A percentile compares a stretch with the other conserved stretches of the same genome.
Conservation (phyloP, 2,329 filamentous ascomycete species). For the Penicillium expansum region DNA sequence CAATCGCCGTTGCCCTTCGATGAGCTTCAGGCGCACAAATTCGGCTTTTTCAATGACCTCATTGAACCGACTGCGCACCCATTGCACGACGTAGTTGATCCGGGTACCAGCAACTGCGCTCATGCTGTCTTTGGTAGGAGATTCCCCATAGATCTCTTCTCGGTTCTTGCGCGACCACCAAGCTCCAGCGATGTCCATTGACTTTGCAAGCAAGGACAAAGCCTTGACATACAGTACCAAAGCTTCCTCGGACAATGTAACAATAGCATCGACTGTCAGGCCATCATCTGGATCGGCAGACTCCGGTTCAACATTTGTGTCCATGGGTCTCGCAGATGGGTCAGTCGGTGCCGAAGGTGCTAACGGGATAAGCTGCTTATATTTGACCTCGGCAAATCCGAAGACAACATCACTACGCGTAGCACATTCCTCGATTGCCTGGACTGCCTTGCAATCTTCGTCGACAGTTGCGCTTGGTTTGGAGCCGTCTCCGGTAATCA, state of each 20-base stretch:
- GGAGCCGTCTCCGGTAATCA: constrained; percentile 59
- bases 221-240: constrained; percentile 96
- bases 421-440: constrained; percentile 85
- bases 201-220: constrained; percentile 81
- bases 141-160: constrained; percentile 55
- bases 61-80: constrained; percentile 92
- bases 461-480: constrained; percentile 63
- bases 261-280: constrained; percentile 79
- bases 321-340: constrained; percentile 27
- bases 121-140: constrained; percentile 44
- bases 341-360: constrained; percentile 62
- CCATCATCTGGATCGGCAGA: constrained; percentile 59
- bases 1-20: constrained; percentile 79
- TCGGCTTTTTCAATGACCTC: constrained; percentile 96
- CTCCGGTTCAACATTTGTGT: constrained; percentile 44
- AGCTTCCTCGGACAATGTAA: constrained; percentile 88
- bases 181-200: constrained; percentile 88
- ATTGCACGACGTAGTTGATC: constrained; percentile 92
- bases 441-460: constrained; percentile 75
- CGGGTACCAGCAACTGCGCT: constrained; percentile 60
- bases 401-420: constrained; percentile 94
- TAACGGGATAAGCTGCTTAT: constrained; percentile 89
- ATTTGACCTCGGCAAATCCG: constrained; percentile 97
- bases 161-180: constrained; percentile 85
- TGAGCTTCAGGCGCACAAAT: constrained; percentile 81